Percentiles rank a stretch among this genome's conserved stretches.
Conservation (phyloP, 768 basidiomycete genomes). For the Tulasnella sp. region DNA sequence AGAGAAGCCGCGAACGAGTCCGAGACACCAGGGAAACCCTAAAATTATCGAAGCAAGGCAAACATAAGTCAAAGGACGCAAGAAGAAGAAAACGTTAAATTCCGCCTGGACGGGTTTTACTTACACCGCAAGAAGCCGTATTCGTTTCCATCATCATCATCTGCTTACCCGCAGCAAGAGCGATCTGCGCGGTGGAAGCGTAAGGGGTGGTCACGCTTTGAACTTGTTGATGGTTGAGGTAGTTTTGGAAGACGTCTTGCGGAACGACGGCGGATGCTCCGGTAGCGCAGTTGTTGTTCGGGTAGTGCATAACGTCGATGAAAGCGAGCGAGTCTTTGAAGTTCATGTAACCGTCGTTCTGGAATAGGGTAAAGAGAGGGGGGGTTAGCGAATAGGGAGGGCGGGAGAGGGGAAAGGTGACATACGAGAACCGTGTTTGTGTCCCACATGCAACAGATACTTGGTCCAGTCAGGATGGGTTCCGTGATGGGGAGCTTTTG, state of each 20-base stretch:
- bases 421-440: conserved; percentile 23
- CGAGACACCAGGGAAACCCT: conserved; percentile 44
- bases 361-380: background rate
- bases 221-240: conserved; percentile 5
- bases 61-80: conserved; percentile 29
- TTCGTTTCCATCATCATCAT: conserved; percentile 65
- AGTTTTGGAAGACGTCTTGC: conserved; percentile 13
- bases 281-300: conserved; percentile 12
- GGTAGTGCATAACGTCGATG: conserved; percentile 12
- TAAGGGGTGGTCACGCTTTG: background rate
- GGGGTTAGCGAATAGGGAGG: background rate
- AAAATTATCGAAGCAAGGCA: conserved; percentile 32
- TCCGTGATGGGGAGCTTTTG: conserved; percentile 2
- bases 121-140: conserved; percentile 45
- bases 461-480: conserved; percentile 54
- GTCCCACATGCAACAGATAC: conserved; percentile 51
- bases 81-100: too few species aligned
- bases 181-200: background rate
- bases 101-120: too few species aligned
- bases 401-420: background rate
- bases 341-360: background rate
- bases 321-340: background rate
- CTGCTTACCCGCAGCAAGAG: conserved; percentile 32
- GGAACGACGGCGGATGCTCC: background rate
- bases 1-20: conserved; percentile 45